These are phyloP conservation scores for Penicillium psychrosexuale DNA, from an alignment of 2,329 filamentous ascomycete genomes.

Conservation along the genomic window DNA sequence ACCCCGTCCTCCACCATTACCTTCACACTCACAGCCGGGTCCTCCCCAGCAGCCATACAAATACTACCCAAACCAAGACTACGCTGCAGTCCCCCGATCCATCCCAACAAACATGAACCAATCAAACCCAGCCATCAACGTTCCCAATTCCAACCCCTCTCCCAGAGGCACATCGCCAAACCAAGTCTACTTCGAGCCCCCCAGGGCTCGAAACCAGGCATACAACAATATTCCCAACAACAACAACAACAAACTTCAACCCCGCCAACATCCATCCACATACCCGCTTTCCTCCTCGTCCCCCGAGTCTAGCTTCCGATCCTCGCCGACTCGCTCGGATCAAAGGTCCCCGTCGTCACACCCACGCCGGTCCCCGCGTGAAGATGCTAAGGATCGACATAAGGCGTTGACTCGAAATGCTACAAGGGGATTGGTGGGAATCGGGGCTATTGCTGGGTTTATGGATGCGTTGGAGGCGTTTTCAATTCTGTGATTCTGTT, in stretches of 20 bases:
- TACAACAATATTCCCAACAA: conserved; percentile 6
- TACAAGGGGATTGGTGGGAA: conserved; percentile 36
- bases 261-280: conserved; percentile 12
- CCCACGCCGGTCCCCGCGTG: conserved; percentile 15
- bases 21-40: background rate
- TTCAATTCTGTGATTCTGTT: conserved; percentile 13
- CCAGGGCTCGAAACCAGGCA: conserved; percentile 8
- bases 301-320: conserved; percentile 16
- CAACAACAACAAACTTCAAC: conserved; percentile 6
- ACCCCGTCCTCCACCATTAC: conserved; percentile 5
- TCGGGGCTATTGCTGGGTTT: conserved; percentile 39
- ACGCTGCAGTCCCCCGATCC: conserved; percentile 12
- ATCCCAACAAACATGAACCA: conserved; percentile 12
- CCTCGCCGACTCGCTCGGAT: conserved; percentile 16
- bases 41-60: conserved; percentile 11
- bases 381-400: conserved; percentile 25
- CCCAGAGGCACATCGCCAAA: conserved; percentile 15
- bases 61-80: conserved; percentile 9
- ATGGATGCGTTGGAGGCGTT: conserved; percentile 41
- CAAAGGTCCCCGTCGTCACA: conserved; percentile 17
- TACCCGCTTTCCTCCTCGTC: conserved; percentile 21
- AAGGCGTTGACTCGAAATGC: conserved; percentile 33
- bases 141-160: conserved; percentile 10
- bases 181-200: conserved; percentile 12
- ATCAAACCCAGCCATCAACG: background rate